Evolutionary conservation across 2,329 filamentous ascomycete species (phyloP), one percentile per base, ranked within the genome.

Genomic region (Nannizzia gypsea): DNA sequence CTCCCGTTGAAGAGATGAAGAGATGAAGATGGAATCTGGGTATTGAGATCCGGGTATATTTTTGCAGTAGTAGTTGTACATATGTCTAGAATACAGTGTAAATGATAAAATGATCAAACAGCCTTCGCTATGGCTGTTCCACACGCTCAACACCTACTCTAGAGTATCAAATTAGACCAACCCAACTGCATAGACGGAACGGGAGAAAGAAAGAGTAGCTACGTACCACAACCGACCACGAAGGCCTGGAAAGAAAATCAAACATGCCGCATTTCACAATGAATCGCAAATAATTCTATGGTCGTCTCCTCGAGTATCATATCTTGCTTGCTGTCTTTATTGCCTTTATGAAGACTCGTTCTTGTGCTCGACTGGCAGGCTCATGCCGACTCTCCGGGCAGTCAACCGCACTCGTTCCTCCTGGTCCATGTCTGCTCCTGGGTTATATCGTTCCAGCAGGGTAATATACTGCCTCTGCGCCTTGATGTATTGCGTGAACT

Each of bases 361-460:
- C 58, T 58, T 57, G 9, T 36, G 85, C 74, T 89, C 84, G 34
- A 82, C 72, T 0, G 92, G 92, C 73, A 97, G 71, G 73, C 96
- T 82, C 87, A 96, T 90, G 17, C 92, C 93, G 44, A 97, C 90
- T 70, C 89, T 83, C 74, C 90, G 79, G 6, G 93, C 93, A 59
- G 88, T 88, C 77, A 96, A 77, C 61, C 89, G 78, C 46, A 96
- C 85, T 62, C 89, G 81, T 77, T 97, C 91, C 70, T 85, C 80
- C 74, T 95, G 85, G 71, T 87, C 84, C 86, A 96, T 89, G 65
- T 83, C 83, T 84, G 95, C 89, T 17, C 91, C 90, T 0, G 90
- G 90, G 73, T 97, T 97, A 75, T 99, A 97, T 67, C 91, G 81
- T 75, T 96, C 91, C 40, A 97, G 73, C 48, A 97, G 76, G 15